Evolutionary conservation across 2,329 filamentous ascomycete species (phyloP).

Genomic region (Cercospora nicotianae): DNA sequence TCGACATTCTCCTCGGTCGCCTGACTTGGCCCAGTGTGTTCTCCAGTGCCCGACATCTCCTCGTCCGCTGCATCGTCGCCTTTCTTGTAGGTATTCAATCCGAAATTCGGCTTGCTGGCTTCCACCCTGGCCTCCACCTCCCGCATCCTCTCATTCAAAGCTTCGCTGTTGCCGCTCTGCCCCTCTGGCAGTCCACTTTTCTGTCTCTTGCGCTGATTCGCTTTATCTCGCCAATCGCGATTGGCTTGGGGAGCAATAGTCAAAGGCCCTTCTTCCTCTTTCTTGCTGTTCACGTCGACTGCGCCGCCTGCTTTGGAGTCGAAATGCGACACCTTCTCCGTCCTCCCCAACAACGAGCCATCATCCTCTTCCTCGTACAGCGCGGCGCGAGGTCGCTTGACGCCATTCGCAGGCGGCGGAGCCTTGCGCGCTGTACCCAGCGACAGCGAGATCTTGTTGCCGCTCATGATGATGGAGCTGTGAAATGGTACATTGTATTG

Average conservation of each 20-base stretch:
- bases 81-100: constrained; percentile 50
- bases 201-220: constrained; percentile 48
- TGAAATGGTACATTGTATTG: neutral
- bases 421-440: constrained; percentile 34
- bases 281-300: constrained; percentile 42
- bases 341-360: constrained; percentile 51
- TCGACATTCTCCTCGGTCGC: constrained; percentile 11
- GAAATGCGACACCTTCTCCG: constrained; percentile 56
- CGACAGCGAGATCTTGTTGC: constrained; percentile 36
- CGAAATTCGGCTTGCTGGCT: constrained; percentile 52
- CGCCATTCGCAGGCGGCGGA: constrained; percentile 36
- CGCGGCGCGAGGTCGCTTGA: constrained; percentile 46
- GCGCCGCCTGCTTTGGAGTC: constrained; percentile 54
- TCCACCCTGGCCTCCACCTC: constrained; percentile 31
- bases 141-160: constrained; percentile 30
- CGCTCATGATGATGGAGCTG: constrained; percentile 18
- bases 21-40: constrained; percentile 26
- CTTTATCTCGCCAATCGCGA: constrained; percentile 62
- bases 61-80: constrained; percentile 26
- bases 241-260: constrained; percentile 62
- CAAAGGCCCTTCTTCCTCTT: constrained; percentile 46
- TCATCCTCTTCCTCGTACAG: constrained; percentile 49
- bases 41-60: neutral
- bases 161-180: constrained; percentile 33
- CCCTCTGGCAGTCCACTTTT: constrained; percentile 58